phyloP scores from a whole-genome alignment of 2,329 filamentous ascomycete species.

The Fusarium stilboides region DNA sequence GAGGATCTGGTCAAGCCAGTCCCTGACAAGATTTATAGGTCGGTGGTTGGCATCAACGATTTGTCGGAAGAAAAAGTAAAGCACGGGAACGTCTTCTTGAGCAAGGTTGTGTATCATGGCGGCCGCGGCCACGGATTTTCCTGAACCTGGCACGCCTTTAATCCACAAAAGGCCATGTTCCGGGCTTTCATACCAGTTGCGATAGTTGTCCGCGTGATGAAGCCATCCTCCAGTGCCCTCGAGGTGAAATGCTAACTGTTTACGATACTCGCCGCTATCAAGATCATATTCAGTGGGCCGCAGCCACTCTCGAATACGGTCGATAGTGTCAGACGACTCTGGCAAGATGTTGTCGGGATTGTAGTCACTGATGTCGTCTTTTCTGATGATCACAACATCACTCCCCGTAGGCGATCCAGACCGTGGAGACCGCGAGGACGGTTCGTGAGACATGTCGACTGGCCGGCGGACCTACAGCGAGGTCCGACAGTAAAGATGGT shows the following conservation, averaged over 20 bases:
- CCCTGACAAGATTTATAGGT: constrained; percentile 52
- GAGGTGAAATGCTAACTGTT: constrained; percentile 35
- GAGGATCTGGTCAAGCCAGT: constrained; percentile 57
- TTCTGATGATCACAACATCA: constrained; percentile 27
- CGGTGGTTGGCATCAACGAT: constrained; percentile 57
- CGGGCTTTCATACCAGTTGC: constrained; percentile 20
- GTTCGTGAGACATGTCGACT: constrained; percentile 2
- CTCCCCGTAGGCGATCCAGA: constrained; percentile 16
- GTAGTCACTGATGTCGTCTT: constrained; percentile 51
- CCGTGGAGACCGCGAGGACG: not conserved
- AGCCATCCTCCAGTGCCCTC: constrained; percentile 38
- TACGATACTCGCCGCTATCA: constrained; percentile 40
- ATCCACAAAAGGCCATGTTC: constrained; percentile 44
- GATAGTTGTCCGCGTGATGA: constrained; percentile 11
- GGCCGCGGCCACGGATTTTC: constrained; percentile 57
- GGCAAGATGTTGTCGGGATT: constrained; percentile 54
- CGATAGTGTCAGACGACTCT: constrained; percentile 44
- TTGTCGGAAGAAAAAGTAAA: constrained; percentile 60
- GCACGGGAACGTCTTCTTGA: constrained; percentile 47
- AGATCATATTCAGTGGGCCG: constrained; percentile 37
- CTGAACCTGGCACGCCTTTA: constrained; percentile 57
- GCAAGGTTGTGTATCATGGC: constrained; percentile 42
- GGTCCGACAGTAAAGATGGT: too few species aligned
- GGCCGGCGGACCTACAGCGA: not conserved
- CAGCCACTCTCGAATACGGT: constrained; percentile 40